phyloP scores from a whole-genome alignment of 2,329 filamentous ascomycete species.

The Leptographium wingfieldii region DNA sequence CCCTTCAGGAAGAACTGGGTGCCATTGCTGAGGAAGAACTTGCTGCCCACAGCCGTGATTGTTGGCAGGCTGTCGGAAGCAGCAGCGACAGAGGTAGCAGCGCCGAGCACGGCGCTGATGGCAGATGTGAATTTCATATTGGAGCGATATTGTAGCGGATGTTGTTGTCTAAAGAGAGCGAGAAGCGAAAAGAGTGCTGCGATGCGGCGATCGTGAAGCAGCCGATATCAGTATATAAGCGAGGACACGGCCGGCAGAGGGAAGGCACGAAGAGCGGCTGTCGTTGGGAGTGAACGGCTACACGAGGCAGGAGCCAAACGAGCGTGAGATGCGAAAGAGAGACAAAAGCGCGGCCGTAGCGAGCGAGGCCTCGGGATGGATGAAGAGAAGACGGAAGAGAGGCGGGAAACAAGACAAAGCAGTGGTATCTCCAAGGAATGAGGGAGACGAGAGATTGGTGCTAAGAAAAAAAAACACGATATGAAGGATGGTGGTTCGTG shows the following conservation, averaged over 20 bases:
- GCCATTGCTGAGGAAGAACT: slow-evolving; percentile 74
- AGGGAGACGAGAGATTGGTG: not conserved
- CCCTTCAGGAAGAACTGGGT: slow-evolving; percentile 78
- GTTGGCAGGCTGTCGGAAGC: slow-evolving; percentile 25
- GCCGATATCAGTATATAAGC: not conserved
- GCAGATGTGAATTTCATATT: slow-evolving; percentile 27
- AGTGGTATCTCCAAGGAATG: not conserved
- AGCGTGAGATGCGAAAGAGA: not conserved
- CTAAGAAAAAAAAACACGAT: not conserved
- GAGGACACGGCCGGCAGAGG: not conserved
- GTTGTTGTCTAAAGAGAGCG: not conserved
- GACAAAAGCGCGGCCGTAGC: not conserved
- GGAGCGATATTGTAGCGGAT: not conserved
- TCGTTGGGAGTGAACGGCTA: not conserved
- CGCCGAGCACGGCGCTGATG: slow-evolving; percentile 20
- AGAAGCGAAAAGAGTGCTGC: not conserved
- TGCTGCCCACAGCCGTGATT: slow-evolving; percentile 53
- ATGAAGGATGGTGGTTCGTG: not conserved
- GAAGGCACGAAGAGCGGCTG: not conserved
- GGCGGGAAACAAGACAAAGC: too few species aligned
- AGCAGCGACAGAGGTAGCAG: slow-evolving; percentile 8
- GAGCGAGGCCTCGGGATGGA: not conserved
- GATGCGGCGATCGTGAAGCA: not conserved
- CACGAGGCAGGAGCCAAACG: not conserved
- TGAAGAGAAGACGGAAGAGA: not conserved